Conservation (phyloP, 73 alveolate genomes). For the Tetrahymena borealis region DNA sequence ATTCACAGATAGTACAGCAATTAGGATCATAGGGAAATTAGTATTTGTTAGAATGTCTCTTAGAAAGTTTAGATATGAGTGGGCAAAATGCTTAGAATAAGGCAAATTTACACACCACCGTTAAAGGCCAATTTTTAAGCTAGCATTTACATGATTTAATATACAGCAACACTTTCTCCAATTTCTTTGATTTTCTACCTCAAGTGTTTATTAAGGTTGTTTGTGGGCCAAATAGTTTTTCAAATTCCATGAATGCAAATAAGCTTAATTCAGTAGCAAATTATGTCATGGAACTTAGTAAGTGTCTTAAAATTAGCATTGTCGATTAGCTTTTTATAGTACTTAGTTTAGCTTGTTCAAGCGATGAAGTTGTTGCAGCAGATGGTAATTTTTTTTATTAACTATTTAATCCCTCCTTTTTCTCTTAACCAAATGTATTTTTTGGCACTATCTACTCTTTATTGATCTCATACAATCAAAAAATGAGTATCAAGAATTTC, state of each 20-base stretch:
- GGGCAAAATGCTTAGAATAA: neutral
- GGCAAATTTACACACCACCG: neutral
- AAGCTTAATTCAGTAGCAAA: neutral
- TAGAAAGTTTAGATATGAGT: neutral
- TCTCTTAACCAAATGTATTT: neutral
- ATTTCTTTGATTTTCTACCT: neutral
- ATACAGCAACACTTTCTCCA: neutral
- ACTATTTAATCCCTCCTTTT: too few relatives aligned
- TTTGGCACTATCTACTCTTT: neutral
- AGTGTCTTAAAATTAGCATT: neutral
- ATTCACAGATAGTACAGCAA: neutral
- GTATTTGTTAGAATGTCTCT: neutral
- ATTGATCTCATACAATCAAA: neutral
- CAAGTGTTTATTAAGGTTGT: neutral
- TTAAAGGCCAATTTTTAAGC: neutral
- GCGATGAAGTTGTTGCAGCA: neutral
- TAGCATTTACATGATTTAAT: neutral
- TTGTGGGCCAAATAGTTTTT: neutral
- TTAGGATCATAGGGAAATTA: neutral
- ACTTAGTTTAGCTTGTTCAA: neutral
- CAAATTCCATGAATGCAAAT: neutral
- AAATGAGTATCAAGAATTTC: too few relatives aligned
- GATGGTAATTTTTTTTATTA: neutral
- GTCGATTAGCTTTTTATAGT: neutral
- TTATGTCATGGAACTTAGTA: neutral